phyloP scores from a whole-genome alignment of 306 rosid genomes.

The Castanea crenata region DNA sequence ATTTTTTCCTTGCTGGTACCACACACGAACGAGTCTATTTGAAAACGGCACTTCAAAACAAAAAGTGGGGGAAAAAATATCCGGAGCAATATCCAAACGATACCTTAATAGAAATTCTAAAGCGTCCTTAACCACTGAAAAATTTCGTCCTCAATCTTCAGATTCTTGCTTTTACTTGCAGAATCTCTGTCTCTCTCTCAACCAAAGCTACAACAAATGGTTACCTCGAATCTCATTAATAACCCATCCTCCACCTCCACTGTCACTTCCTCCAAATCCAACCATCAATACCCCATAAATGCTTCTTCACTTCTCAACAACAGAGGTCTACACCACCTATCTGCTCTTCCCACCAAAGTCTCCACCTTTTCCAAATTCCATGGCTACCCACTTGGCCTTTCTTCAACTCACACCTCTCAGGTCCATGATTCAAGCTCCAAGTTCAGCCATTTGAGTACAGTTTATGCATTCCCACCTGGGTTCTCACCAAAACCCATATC shows the following conservation, averaged over 20 bases:
- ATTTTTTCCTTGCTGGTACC: too few species aligned
- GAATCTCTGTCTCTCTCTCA: slow-evolving; percentile 17
- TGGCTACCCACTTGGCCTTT: slow-evolving; percentile 18
- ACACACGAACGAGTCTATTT: too few species aligned
- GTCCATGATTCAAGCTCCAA: slow-evolving; percentile 35
- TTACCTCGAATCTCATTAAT: slow-evolving; percentile 41
- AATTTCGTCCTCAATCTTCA: slow-evolving; percentile 13
- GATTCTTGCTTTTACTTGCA: neutral
- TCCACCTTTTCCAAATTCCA: slow-evolving; percentile 1
- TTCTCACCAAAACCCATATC: slow-evolving; percentile 36
- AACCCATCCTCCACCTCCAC: slow-evolving; percentile 26
- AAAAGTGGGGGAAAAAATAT: too few species aligned
- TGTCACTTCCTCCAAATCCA: slow-evolving; percentile 43
- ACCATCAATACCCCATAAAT: slow-evolving; percentile 29
- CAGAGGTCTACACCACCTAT: slow-evolving; percentile 24
- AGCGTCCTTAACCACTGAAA: neutral
- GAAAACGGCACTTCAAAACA: too few species aligned
- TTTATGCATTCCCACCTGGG: slow-evolving; percentile 25
- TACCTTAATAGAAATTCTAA: neutral
- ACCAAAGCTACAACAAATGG: slow-evolving; percentile 34
- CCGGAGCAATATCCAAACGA: neutral
- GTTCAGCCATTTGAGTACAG: slow-evolving; percentile 22
- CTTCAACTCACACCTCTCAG: slow-evolving; percentile 39
- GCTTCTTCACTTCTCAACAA: slow-evolving; percentile 28
- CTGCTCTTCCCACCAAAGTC: slow-evolving; percentile 7